Percentiles rank a stretch among this genome's conserved stretches.
Conservation (phyloP, 116 monocot genomes). For the Cymodocea nodosa region DNA sequence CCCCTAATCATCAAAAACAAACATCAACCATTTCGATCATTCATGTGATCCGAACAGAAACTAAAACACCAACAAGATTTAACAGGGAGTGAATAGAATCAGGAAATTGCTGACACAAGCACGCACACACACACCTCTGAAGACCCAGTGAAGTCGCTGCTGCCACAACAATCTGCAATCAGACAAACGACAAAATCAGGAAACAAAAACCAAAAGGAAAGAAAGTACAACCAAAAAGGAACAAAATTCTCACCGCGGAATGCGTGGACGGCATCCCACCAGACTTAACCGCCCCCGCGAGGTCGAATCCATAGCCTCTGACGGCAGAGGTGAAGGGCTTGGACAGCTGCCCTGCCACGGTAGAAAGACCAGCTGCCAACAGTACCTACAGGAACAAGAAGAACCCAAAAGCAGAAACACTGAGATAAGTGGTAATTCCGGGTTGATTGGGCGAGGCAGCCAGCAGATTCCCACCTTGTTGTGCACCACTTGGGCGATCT, state of each 20-base stretch:
- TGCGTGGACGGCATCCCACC: slow-evolving; percentile 96
- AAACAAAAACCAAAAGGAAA: not conserved
- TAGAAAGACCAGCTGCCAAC: slow-evolving; percentile 44
- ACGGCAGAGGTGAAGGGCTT: slow-evolving; percentile 57
- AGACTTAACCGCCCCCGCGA: slow-evolving; percentile 34
- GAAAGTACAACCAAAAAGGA: not conserved
- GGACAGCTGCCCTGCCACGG: slow-evolving; percentile 58
- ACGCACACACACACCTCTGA: slow-evolving; percentile 39
- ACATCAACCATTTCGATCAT: not conserved
- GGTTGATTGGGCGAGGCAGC: not conserved
- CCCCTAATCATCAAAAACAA: slow-evolving; percentile 37
- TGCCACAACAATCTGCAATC: slow-evolving; percentile 53
- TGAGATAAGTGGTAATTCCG: not conserved
- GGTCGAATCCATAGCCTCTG: slow-evolving; percentile 41
- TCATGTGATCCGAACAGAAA: not conserved
- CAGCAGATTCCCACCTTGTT: slow-evolving; percentile 27
- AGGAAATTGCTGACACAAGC: slow-evolving; percentile 3
- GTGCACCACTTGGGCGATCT: slow-evolving; percentile 20
- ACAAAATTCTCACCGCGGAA: slow-evolving; percentile 40
- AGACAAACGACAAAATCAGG: not conserved
- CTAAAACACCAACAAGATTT: not conserved
- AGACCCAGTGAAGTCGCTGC: slow-evolving; percentile 66
- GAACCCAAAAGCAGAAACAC: not conserved
- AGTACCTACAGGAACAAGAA: slow-evolving; percentile 21
- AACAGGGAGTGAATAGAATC: not conserved